A percentile compares a stretch with the other conserved stretches of the same genome.
phyloP scores from a whole-genome alignment of 202 grass and related monocot genomes.

The Panicum virgatum region DNA sequence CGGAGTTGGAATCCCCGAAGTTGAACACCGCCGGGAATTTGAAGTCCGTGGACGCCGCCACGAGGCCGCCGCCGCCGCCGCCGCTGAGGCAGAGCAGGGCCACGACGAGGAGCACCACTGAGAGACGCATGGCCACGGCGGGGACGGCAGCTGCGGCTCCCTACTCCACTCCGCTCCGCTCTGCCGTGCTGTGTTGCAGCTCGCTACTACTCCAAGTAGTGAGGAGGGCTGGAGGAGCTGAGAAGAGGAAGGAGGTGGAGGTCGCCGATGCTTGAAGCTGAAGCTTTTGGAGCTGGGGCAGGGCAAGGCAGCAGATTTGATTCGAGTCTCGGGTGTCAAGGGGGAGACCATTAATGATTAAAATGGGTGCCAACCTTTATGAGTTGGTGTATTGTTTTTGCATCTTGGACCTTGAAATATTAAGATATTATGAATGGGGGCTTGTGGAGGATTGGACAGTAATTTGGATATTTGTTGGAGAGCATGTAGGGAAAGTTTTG shows the following conservation, averaged over 20 bases:
- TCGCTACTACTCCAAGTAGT: slow-evolving; percentile 17
- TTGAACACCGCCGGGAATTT: slow-evolving; percentile 86
- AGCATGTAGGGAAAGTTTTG: background rate
- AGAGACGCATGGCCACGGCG: slow-evolving; percentile 32
- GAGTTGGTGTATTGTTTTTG: background rate
- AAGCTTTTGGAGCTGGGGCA: slow-evolving; percentile 18
- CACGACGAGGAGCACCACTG: slow-evolving; percentile 7
- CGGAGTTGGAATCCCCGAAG: slow-evolving; percentile 98
- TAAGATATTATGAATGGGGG: background rate
- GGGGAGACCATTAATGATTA: slow-evolving; percentile 14
- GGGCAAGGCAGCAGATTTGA: slow-evolving; percentile 41
- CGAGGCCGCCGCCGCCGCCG: background rate
- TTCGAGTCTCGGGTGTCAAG: background rate
- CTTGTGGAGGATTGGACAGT: background rate
- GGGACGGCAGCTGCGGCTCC: background rate
- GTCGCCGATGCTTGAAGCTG: slow-evolving; percentile 38
- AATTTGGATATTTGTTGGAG: background rate
- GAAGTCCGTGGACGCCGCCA: slow-evolving; percentile 57
- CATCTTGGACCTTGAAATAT: background rate
- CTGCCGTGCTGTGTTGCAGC: background rate
- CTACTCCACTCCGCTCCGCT: slow-evolving; percentile 31
- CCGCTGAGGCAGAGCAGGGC: slow-evolving; percentile 33
- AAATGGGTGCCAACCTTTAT: background rate
- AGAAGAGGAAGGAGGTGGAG: background rate
- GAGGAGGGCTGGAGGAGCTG: background rate